Base-by-base conservation (phyloP, 306 rosid genomes). In the Senna tora region DNA sequence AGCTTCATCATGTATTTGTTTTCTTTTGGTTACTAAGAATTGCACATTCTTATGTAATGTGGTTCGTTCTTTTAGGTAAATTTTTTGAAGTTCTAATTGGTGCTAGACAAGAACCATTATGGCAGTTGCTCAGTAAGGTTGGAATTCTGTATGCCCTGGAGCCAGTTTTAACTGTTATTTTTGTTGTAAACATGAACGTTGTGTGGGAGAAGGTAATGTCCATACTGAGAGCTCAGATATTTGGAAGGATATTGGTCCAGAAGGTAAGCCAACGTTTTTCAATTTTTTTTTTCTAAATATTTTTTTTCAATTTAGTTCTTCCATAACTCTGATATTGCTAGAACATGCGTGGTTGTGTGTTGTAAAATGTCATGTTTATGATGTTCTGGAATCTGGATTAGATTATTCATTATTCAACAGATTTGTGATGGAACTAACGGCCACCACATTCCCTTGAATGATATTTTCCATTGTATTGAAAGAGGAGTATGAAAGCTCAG, bases 201-300 rank as follows among this genome's bases (percentile, higher is more conserved):
- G 68, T 89, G 19, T 94, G 99, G 99, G 97, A 91, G 77, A 94
- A 89, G 81, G 93, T 94, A 67, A 91, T 94, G 97, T 83, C 99
- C 28, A 78, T 87, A 6, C 84, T 94, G 65, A 83, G 97, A 86
- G 96, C 97, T 51, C 98, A 94, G 79, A 81, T 91, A 70, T 94
- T 91, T 69, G 92, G 91, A 72, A 85, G 92, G 83, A 81, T 91
- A 71, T 80, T 91, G 85, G 86, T 94, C 84, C 96, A 91, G 80
- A 94, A 91, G 97, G 98, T 94, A 19, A 45, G 16, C 62, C 53
- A 11, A 43, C 17, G 49, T 36, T 64, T 76, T 33, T 46, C n/a
- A 59, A 39, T 20, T 10, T 33, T 74, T 4, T 25, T 12, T 73
- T 53, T 55, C 69, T 30, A 33, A 6, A 6, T 33, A 59, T 28